Percentiles rank a stretch among this genome's conserved stretches.
These are phyloP conservation scores for Neonectria hederae DNA, from an alignment of 2,329 filamentous ascomycete species.

Conservation along the genomic window DNA sequence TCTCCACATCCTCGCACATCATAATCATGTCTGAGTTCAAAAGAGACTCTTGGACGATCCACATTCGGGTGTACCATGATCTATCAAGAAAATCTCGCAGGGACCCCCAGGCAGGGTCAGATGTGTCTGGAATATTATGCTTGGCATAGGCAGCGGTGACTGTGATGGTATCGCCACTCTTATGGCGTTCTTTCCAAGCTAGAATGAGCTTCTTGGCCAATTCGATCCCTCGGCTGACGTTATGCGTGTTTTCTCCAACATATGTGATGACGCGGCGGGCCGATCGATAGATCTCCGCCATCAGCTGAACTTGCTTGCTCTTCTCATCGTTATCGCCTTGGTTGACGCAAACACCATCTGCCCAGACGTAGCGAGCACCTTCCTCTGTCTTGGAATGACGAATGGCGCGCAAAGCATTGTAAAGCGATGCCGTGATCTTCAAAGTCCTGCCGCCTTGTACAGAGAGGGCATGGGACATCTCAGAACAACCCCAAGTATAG, in stretches of 20 bases:
- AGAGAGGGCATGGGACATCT: not conserved
- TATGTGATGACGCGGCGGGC: constrained; percentile 17
- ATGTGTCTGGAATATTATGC: not conserved
- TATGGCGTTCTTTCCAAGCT: not conserved
- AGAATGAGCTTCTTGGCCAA: constrained; percentile 12
- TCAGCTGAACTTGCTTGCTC: constrained; percentile 11
- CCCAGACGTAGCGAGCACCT: constrained; percentile 15
- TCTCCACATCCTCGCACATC: constrained; percentile 11
- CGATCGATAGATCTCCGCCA: constrained; percentile 8
- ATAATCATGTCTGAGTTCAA: constrained; percentile 12
- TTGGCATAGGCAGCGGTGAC: not conserved
- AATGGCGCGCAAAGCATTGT: constrained; percentile 9
- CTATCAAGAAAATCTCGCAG: constrained; percentile 10
- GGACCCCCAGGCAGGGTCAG: constrained; percentile 1
- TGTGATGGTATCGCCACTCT: not conserved
- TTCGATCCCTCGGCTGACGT: constrained; percentile 3
- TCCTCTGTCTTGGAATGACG: not conserved
- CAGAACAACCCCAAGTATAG: constrained; percentile 4
- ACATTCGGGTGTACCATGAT: constrained; percentile 13
- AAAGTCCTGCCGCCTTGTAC: not conserved
- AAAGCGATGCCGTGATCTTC: constrained; percentile 11
- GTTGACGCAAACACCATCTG: constrained; percentile 12
- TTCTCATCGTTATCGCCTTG: constrained; percentile 1
- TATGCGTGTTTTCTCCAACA: constrained; percentile 5
- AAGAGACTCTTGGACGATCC: constrained; percentile 19